Percentiles rank a stretch among this genome's conserved stretches.
Evolutionary conservation across 2,329 filamentous ascomycete genomes (phyloP).

Genomic region (Pseudocercospora fuligena): DNA sequence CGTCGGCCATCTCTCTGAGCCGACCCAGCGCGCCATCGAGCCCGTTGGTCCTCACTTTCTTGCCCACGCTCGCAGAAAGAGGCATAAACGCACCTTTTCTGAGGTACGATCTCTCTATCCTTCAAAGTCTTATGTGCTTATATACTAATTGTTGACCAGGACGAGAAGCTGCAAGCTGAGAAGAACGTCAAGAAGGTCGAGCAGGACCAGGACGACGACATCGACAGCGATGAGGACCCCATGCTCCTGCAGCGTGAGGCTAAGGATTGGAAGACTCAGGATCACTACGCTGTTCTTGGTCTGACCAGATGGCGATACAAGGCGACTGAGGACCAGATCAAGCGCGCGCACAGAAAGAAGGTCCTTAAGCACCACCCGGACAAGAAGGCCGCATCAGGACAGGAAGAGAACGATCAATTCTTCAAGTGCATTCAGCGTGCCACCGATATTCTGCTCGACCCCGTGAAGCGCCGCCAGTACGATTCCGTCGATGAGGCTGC

Average conservation of each 20-base stretch:
- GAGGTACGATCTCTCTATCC: constrained; percentile 13
- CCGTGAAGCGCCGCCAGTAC: constrained; percentile 88
- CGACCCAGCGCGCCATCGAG: constrained; percentile 87
- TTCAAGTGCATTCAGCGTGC: constrained; percentile 99
- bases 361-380: constrained; percentile 98
- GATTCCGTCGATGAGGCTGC: constrained; percentile 95
- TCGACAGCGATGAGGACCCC: constrained; percentile 91
- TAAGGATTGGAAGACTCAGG: constrained; percentile 99
- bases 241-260: constrained; percentile 90
- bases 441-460: constrained; percentile 89
- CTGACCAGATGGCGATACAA: constrained; percentile 89
- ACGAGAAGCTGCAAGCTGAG: constrained; percentile 95
- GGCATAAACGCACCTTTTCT: constrained; percentile 89
- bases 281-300: constrained; percentile 96
- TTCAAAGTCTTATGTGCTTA: not conserved
- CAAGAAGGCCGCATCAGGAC: constrained; percentile 92
- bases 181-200: constrained; percentile 95
- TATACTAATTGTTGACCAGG: constrained; percentile 67
- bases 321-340: constrained; percentile 97
- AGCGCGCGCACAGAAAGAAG: constrained; percentile 99
- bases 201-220: constrained; percentile 87
- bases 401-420: constrained; percentile 92
- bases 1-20: constrained; percentile 73
- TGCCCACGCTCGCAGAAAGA: constrained; percentile 85
- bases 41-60: constrained; percentile 93